Evolutionary conservation across 164 flowering plant species (phyloP).

Genomic region (Annona squamosa): DNA sequence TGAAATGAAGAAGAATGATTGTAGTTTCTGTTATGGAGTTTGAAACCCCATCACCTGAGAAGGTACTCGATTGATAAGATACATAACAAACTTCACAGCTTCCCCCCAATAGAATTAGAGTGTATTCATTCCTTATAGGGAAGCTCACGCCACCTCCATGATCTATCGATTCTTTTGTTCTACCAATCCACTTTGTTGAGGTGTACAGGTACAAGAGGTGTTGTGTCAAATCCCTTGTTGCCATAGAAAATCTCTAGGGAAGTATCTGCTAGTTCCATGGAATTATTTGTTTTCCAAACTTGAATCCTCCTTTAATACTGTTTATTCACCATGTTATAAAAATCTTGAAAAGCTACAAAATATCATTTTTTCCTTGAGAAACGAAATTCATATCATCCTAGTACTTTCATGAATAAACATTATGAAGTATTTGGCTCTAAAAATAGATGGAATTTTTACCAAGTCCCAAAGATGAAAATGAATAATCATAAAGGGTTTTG

Average conservation of each 20-base stretch:
- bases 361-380: constrained; percentile 10
- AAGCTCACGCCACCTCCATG: constrained; percentile 17
- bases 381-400: constrained; percentile 8
- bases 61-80: constrained; percentile 15
- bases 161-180: constrained; percentile 6
- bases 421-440: not conserved
- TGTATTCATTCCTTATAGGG: constrained; percentile 22
- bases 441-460: constrained; percentile 9
- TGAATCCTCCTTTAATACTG: constrained; percentile 1
- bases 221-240: constrained; percentile 12
- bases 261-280: not conserved
- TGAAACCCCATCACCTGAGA: constrained; percentile 15
- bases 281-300: constrained; percentile 14
- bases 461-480: constrained; percentile 14
- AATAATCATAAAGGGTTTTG: constrained; percentile 3
- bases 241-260: not conserved
- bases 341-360: no score
- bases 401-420: constrained; percentile 13
- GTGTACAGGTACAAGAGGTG: constrained; percentile 15
- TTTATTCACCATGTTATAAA: no score
- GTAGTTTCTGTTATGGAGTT: constrained; percentile 6
- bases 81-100: constrained; percentile 13
- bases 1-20: not conserved
- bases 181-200: constrained; percentile 1
- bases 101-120: constrained; percentile 17